These are phyloP conservation scores for Aphanomyces astaci DNA, from an alignment of 352 stramenopile species.

Conservation along the genomic window DNA sequence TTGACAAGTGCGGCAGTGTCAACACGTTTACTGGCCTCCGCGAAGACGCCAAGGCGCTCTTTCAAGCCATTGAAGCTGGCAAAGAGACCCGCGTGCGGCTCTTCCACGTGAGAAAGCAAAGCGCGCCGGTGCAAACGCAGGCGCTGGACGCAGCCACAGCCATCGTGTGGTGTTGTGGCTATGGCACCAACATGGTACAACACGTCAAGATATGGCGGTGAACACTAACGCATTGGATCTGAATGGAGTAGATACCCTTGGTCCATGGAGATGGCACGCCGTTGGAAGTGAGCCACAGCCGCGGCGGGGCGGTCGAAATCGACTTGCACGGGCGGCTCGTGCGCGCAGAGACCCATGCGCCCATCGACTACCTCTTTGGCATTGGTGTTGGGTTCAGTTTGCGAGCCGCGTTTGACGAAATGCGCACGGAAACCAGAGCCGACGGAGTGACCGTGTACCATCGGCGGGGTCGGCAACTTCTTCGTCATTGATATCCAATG, in stretches of 20 bases:
- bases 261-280: constrained; percentile 39
- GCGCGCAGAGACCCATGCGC: background rate
- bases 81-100: constrained; percentile 60
- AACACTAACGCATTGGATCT: background rate
- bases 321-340: constrained; percentile 50
- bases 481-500: background rate
- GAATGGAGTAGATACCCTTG: background rate
- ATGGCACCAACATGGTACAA: constrained; percentile 54
- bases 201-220: background rate
- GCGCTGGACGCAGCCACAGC: constrained; percentile 55
- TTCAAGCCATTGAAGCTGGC: constrained; percentile 46
- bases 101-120: constrained; percentile 58
- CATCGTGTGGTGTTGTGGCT: constrained; percentile 79
- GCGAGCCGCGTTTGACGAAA: constrained; percentile 65
- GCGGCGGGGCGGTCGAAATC: constrained; percentile 61
- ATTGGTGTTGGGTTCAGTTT: constrained; percentile 76
- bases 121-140: constrained; percentile 49
- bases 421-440: constrained; percentile 58
- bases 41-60: constrained; percentile 76
- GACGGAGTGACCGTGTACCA: constrained; percentile 85
- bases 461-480: constrained; percentile 40
- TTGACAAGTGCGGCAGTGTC: constrained; percentile 57
- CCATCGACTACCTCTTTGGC: constrained; percentile 42
- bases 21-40: constrained; percentile 82
- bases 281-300: constrained; percentile 35